phyloP scores from a whole-genome alignment of 352 stramenopile species.

The Aphanomyces stellatus region DNA sequence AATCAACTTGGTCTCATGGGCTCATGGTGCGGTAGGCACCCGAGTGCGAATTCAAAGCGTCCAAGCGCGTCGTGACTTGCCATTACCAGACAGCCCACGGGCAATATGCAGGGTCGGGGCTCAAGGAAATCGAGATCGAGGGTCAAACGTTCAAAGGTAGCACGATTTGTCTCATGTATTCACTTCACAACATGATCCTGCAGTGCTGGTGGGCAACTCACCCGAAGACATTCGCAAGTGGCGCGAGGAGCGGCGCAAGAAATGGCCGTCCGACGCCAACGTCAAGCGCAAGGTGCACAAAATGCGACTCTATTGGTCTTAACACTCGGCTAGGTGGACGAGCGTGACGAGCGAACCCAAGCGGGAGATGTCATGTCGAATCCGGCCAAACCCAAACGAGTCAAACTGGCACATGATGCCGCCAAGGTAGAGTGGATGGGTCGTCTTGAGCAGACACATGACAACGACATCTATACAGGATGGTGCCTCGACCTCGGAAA shows the following conservation, averaged over 20 bases:
- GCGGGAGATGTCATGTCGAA: constrained; percentile 22
- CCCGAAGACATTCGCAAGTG: constrained; percentile 71
- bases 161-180: background rate
- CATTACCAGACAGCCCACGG: constrained; percentile 65
- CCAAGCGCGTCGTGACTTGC: constrained; percentile 61
- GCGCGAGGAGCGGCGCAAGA: constrained; percentile 64
- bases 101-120: constrained; percentile 50
- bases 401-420: no score
- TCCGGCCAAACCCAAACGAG: background rate
- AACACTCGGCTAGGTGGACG: constrained; percentile 36
- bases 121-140: constrained; percentile 80
- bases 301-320: constrained; percentile 27
- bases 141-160: constrained; percentile 71
- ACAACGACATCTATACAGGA: no score
- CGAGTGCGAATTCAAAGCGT: constrained; percentile 58
- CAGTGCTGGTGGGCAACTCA: constrained; percentile 70
- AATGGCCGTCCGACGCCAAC: constrained; percentile 35
- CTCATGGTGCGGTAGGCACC: background rate
- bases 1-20: background rate
- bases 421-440: no score
- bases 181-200: background rate
- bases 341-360: constrained; percentile 39
- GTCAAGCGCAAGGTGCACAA: constrained; percentile 21
- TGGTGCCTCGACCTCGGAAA: no score
- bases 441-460: no score